Evolutionary conservation across 2,329 filamentous ascomycete species (phyloP), one percentile per base, ranked within the genome.

Genomic region (Epichloe uncinata): DNA sequence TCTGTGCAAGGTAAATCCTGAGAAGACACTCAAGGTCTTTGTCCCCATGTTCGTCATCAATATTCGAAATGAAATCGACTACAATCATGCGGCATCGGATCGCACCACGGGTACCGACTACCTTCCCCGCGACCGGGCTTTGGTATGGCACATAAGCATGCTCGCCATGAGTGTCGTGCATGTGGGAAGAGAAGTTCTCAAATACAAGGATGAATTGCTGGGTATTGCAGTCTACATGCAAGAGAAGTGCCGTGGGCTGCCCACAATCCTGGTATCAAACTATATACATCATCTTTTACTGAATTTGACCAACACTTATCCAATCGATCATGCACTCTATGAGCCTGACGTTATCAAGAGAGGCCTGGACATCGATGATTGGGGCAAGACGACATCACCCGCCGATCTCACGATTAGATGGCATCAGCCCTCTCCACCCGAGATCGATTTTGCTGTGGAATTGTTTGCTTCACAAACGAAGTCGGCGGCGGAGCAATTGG

Each of bases 91-190:
- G 18, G 94, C 91, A 2, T 97, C 91, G 2, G 94, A 94, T 51
- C 80, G 93, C 58, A 97, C 89, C 50, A 95, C 87, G 50, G 93
- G 93, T 18, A 87, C 86, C 1, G 93, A 98, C 65, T 89, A 97
- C 42, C 75, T 98, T 16, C 93, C 93, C 8, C 81, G 93, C 56
- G 93, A 98, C 64, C 78, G 93, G 49, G 93, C 87, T 4, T 72
- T 98, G 15, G 90, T 98, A 0, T 98, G 94, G 94, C 87, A 97
- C 62, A 80, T 97, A 52, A 95, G 88, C 66, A 89, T 98, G 73
- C 78, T 98, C 5, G 95, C 90, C 63, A 98, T 98, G 91, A 93
- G 88, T 52, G 88, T 96, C 20, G 93, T 98, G 3, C 93, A 98
- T 60, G 89, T 98, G 43, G 93, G 93, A 35, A 81, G 84, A 56